Conservation (phyloP, 371 early-diverging fungal genomes). For the Mortierella sp. region DNA sequence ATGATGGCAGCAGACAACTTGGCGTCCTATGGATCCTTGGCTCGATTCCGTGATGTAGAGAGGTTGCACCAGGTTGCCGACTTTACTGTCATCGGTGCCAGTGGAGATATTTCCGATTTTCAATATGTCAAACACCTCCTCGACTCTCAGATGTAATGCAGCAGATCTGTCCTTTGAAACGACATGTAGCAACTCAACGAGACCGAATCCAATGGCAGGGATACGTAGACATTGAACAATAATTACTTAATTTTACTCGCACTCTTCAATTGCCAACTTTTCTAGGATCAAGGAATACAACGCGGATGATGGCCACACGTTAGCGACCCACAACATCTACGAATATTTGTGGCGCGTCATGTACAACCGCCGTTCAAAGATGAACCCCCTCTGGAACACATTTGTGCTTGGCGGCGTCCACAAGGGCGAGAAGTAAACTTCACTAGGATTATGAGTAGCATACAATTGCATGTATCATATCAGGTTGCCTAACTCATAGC, state of each 20-base stretch:
- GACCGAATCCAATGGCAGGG: too few relatives aligned
- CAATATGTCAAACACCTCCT: constrained; percentile 92
- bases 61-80: constrained; percentile 88
- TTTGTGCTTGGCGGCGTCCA: constrained; percentile 94
- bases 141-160: constrained; percentile 82
- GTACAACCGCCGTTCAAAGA: constrained; percentile 94
- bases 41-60: constrained; percentile 94
- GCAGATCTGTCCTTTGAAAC: not conserved
- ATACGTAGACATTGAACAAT: not conserved
- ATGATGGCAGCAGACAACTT: constrained; percentile 98
- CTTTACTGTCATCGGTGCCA: constrained; percentile 89
- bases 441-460: not conserved
- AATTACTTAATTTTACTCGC: not conserved
- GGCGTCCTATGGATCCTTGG: constrained; percentile 97
- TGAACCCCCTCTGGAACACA: constrained; percentile 97
- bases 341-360: constrained; percentile 93
- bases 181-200: not conserved
- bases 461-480: not conserved
- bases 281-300: constrained; percentile 88
- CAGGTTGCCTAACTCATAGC: not conserved
- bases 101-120: constrained; percentile 97
- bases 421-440: constrained; percentile 70
- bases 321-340: constrained; percentile 89
- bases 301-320: constrained; percentile 90
- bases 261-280: not conserved